Percentiles rank a stretch among this genome's conserved stretches.
These are phyloP conservation scores for Cryptococcus jaspeensis DNA, from an alignment of 1,284 basidiomycete genomes.

Conservation along the genomic window DNA sequence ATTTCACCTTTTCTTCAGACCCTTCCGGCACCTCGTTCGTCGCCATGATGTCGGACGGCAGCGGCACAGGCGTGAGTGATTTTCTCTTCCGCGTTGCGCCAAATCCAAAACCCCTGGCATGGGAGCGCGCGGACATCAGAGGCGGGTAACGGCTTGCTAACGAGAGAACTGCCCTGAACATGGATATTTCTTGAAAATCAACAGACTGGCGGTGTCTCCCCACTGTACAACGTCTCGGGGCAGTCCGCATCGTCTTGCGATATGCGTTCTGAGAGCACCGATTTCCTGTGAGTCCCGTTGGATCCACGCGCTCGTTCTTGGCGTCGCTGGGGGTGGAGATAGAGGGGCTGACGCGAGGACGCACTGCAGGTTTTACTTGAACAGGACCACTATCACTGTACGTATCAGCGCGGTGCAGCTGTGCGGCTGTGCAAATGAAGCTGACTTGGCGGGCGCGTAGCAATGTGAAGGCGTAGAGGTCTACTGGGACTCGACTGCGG, in stretches of 20 bases:
- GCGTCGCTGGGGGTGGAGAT: neutral
- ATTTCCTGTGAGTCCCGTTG: conserved; percentile 29
- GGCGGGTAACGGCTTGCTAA: neutral
- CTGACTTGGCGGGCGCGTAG: conserved; percentile 8
- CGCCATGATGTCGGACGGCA: conserved; percentile 44
- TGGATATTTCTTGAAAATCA: neutral
- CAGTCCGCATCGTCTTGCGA: conserved; percentile 19
- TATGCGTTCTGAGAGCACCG: conserved; percentile 21
- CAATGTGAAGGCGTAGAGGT: conserved; percentile 39
- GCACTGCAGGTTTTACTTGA: conserved; percentile 33
- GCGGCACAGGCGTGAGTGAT: conserved; percentile 38
- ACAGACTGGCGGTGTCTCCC: conserved; percentile 42
- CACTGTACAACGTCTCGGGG: conserved; percentile 26
- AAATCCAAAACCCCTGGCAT: too few species aligned
- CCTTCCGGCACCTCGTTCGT: conserved; percentile 29
- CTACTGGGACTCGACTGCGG: conserved; percentile 32
- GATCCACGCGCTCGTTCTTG: neutral
- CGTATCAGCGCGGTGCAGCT: neutral
- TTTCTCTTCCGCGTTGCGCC: neutral
- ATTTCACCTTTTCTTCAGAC: conserved; percentile 18
- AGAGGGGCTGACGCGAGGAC: conserved; percentile 2
- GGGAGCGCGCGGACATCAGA: conserved; percentile 2
- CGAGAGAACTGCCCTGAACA: neutral
- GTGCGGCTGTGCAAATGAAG: neutral
- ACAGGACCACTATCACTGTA: conserved; percentile 34